These are phyloP conservation scores for Trichophyton simii DNA, from an alignment of 2,329 filamentous ascomycete genomes.

Conservation along the genomic window DNA sequence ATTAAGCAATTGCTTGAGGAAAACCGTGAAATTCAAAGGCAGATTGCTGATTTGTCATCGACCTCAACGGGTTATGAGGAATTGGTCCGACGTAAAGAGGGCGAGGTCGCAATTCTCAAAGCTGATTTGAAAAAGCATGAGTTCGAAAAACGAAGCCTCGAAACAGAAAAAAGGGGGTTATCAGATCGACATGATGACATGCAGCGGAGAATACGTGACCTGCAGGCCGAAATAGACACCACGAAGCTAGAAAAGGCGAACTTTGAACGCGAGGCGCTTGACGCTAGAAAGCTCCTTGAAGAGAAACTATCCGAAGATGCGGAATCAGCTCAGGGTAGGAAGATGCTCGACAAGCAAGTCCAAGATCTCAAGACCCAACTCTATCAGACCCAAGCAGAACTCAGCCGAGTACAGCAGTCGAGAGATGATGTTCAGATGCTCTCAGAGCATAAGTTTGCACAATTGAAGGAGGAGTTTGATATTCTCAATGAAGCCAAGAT, in stretches of 20 bases:
- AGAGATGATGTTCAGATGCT: conserved; percentile 86
- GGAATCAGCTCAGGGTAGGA: conserved; percentile 67
- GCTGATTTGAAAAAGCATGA: conserved; percentile 74
- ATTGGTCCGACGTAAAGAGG: conserved; percentile 83
- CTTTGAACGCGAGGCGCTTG: conserved; percentile 74
- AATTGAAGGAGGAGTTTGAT: conserved; percentile 73
- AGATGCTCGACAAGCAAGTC: conserved; percentile 75
- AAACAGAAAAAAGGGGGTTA: conserved; percentile 63
- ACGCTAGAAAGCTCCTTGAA: conserved; percentile 75
- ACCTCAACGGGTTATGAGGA: conserved; percentile 95
- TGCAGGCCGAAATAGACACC: conserved; percentile 77
- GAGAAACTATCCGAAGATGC: conserved; percentile 81
- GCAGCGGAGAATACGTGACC: conserved; percentile 61
- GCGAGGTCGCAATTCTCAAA: conserved; percentile 73
- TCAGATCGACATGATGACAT: conserved; percentile 67
- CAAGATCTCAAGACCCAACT: conserved; percentile 76
- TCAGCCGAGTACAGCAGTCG: conserved; percentile 84
- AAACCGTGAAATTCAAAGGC: conserved; percentile 68
- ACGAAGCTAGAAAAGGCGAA: conserved; percentile 74
- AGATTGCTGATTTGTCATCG: conserved; percentile 73
- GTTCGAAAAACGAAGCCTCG: conserved; percentile 63
- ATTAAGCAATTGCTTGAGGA: conserved; percentile 67
- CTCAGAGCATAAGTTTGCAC: conserved; percentile 73
- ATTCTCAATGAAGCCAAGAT: conserved; percentile 88
- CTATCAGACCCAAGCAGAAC: conserved; percentile 71